Evolutionary conservation across 164 flowering plant species (phyloP).

Genomic region (Piper longum): DNA sequence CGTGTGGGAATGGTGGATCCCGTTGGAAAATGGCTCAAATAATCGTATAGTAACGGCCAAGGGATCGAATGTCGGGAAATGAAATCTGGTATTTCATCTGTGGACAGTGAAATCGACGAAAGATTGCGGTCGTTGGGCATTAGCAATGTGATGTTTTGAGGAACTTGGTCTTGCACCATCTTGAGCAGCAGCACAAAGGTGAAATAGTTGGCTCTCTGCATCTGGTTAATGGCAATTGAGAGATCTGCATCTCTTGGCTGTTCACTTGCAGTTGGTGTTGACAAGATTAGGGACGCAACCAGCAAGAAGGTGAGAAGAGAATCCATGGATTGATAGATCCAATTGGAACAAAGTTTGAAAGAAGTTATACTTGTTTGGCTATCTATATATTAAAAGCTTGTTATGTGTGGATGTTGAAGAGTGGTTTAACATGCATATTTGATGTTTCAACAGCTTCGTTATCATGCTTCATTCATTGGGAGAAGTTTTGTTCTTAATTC

Average conservation of each 20-base stretch:
- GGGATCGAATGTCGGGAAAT: constrained; percentile 63
- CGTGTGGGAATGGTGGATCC: constrained; percentile 53
- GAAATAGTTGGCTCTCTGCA: constrained; percentile 67
- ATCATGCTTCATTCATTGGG: constrained; percentile 21
- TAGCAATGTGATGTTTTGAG: constrained; percentile 57
- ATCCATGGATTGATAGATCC: constrained; percentile 5
- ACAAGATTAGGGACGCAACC: constrained; percentile 11
- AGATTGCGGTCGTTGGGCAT: constrained; percentile 70
- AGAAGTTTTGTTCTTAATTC: background rate
- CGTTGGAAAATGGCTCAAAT: constrained; percentile 41
- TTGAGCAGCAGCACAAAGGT: constrained; percentile 61
- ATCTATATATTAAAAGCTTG: background rate
- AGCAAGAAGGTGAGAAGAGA: constrained; percentile 8
- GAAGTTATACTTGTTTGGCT: constrained; percentile 1
- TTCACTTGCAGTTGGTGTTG: constrained; percentile 7
- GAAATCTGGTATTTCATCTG: constrained; percentile 27
- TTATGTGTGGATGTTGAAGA: constrained; percentile 2
- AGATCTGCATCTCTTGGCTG: constrained; percentile 18
- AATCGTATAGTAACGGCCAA: constrained; percentile 46
- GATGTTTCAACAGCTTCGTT: constrained; percentile 24
- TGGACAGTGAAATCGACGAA: constrained; percentile 18
- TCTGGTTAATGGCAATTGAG: constrained; percentile 41
- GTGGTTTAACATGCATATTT: constrained; percentile 19
- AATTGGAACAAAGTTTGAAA: background rate
- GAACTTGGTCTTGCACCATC: constrained; percentile 30